Evolutionary conservation across 345 rosid genomes (phyloP).

Genomic region (Aquilaria sinensis): DNA sequence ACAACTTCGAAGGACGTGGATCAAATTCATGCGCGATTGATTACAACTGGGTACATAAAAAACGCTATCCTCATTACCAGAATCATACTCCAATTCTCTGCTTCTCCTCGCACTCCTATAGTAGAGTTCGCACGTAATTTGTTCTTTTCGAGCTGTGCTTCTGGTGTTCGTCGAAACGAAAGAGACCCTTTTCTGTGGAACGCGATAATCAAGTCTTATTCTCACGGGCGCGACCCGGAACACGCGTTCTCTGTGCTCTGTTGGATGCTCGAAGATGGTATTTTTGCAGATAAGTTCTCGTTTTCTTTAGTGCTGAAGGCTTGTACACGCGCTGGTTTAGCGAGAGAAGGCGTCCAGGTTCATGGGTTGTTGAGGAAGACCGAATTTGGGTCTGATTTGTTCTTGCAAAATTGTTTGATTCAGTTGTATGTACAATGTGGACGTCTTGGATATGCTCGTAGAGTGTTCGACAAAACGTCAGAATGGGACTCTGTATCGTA

Average conservation of each 20-base stretch:
- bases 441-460: conserved; percentile 25
- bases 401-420: conserved; percentile 32
- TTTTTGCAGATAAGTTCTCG: conserved; percentile 28
- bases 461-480: conserved; percentile 30
- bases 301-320: conserved; percentile 33
- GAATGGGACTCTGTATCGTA: conserved; percentile 34
- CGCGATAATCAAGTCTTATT: conserved; percentile 26
- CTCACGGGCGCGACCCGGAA: conserved; percentile 30
- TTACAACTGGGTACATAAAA: conserved; percentile 26
- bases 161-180: not conserved
- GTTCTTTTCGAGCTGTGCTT: conserved; percentile 19
- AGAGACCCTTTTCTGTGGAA: conserved; percentile 36
- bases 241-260: conserved; percentile 25
- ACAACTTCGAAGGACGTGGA: conserved; percentile 15
- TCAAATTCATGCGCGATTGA: conserved; percentile 24
- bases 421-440: conserved; percentile 30
- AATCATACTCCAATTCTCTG: conserved; percentile 27
- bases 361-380: conserved; percentile 37
- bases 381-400: conserved; percentile 32
- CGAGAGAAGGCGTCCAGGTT: conserved; percentile 27
- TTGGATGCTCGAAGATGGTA: conserved; percentile 30
- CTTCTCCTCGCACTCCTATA: conserved; percentile 20
- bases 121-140: conserved; percentile 27
- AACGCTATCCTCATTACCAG: conserved; percentile 22
- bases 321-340: conserved; percentile 24